These are phyloP conservation scores for Cryptococcus jaspeensis DNA, from an alignment of 1,284 basidiomycete species.

Conservation along the genomic window DNA sequence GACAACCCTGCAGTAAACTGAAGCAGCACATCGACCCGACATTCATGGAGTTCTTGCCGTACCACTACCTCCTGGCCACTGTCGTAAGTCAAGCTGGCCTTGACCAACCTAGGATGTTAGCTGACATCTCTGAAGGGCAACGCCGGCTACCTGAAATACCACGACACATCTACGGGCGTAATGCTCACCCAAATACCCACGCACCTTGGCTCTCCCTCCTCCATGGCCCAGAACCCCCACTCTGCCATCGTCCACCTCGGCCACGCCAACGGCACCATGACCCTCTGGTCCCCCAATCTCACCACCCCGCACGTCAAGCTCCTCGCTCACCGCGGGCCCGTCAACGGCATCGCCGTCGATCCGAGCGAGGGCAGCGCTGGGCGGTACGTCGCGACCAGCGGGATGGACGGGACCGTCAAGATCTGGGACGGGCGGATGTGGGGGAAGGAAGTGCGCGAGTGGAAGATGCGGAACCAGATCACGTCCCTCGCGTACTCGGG, in stretches of 20 bases:
- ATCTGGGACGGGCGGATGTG: constrained; percentile 95
- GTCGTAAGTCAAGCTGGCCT: constrained; percentile 54
- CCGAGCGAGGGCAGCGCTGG: constrained; percentile 68
- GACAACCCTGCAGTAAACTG: constrained; percentile 48
- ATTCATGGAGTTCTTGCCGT: constrained; percentile 87
- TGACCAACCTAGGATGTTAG: constrained; percentile 47
- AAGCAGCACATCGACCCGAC: constrained; percentile 82
- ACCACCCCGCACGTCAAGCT: constrained; percentile 87
- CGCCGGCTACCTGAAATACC: constrained; percentile 88
- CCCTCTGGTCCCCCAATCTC: constrained; percentile 94
- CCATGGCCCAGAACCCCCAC: constrained; percentile 89
- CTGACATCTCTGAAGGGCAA: constrained; percentile 58
- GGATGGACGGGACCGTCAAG: constrained; percentile 85
- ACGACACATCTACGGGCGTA: constrained; percentile 91
- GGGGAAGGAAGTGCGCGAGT: constrained; percentile 79
- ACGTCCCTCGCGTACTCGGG: constrained; percentile 55
- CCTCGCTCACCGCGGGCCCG: constrained; percentile 85
- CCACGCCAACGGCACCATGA: constrained; percentile 78
- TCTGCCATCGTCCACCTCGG: constrained; percentile 92
- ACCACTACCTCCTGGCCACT: constrained; percentile 89
- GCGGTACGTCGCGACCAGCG: constrained; percentile 85
- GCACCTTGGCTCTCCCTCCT: constrained; percentile 77
- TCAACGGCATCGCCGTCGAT: constrained; percentile 78
- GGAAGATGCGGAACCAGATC: constrained; percentile 64
- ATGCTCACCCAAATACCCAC: constrained; percentile 87